phyloP scores from a whole-genome alignment of 257 asterid genomes.

The Forsythia suspensa region DNA sequence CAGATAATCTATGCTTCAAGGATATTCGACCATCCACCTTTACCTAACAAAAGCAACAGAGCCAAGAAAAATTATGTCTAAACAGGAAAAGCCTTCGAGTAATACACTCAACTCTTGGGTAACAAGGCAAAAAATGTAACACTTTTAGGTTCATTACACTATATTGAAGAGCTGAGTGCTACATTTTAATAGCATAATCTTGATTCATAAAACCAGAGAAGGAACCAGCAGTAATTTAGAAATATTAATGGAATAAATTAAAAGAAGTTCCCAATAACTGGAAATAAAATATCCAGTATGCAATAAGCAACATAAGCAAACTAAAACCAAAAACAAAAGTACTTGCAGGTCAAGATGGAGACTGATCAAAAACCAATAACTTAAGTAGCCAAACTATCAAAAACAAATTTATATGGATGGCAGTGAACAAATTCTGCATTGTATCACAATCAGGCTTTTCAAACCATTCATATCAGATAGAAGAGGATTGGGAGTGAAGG shows the following conservation, averaged over 20 bases:
- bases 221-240: background rate
- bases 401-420: background rate
- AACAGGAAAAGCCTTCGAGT: background rate
- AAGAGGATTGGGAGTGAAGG: background rate
- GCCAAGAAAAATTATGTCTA: background rate
- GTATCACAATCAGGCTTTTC: background rate
- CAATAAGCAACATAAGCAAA: background rate
- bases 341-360: background rate
- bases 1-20: slow-evolving; percentile 18
- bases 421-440: background rate
- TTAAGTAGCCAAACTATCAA: background rate
- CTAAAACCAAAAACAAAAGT: background rate
- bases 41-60: slow-evolving; percentile 15
- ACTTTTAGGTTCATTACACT: background rate
- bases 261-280: background rate
- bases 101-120: background rate
- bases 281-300: background rate
- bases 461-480: background rate
- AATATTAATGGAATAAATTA: background rate
- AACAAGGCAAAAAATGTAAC: background rate
- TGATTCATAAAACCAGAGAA: background rate
- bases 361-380: background rate
- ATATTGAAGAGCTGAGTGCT: background rate
- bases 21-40: slow-evolving; percentile 6
- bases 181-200: background rate